Evolutionary conservation across 1,284 basidiomycete genomes (phyloP), one percentile per base, ranked within the genome.

Genomic region (Ustilago trichophora): DNA sequence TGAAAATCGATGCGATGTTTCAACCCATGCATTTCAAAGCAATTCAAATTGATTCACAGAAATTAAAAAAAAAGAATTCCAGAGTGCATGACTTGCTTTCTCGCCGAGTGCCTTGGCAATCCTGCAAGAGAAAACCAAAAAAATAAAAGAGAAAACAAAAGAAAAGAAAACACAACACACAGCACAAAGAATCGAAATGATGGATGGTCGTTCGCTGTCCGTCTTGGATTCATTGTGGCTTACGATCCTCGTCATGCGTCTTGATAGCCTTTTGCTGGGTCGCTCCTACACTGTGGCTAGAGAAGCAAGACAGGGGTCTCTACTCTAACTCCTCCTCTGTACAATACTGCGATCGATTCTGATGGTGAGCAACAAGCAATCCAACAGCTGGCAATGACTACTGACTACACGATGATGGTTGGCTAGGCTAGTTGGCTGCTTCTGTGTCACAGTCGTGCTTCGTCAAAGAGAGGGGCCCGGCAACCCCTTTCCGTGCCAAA

Each of bases 401-500:
- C n/a, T n/a, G n/a, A n/a, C n/a, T n/a, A n/a, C n/a, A n/a, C n/a
- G n/a, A n/a, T n/a, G n/a, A n/a, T n/a, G n/a, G n/a, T n/a, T n/a
- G n/a, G n/a, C n/a, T n/a, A n/a, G n/a, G n/a, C n/a, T n/a, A n/a
- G n/a, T n/a, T n/a, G n/a, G n/a, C n/a, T n/a, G n/a, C n/a, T n/a
- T n/a, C n/a, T n/a, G n/a, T n/a, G n/a, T n/a, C n/a, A n/a, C n/a
- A n/a, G n/a, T n/a, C n/a, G n/a, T n/a, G n/a, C n/a, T n/a, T n/a
- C n/a, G n/a, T n/a, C n/a, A n/a, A n/a, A 40, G 19, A 40, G 37
- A 35, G 46, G 37, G 37, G 36, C 26, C 46, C 37, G 37, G 36
- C 27, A 32, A 19, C 46, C 46, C 46, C 37, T 49, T 49, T 49
- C 36, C 46, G 25, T 43, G 38, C 38, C 16, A 6, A 35, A 16